Percentiles rank a stretch among this genome's conserved stretches.
phyloP scores from a whole-genome alignment of 2,329 filamentous ascomycete species.

The Penicillium psychrosexuale region DNA sequence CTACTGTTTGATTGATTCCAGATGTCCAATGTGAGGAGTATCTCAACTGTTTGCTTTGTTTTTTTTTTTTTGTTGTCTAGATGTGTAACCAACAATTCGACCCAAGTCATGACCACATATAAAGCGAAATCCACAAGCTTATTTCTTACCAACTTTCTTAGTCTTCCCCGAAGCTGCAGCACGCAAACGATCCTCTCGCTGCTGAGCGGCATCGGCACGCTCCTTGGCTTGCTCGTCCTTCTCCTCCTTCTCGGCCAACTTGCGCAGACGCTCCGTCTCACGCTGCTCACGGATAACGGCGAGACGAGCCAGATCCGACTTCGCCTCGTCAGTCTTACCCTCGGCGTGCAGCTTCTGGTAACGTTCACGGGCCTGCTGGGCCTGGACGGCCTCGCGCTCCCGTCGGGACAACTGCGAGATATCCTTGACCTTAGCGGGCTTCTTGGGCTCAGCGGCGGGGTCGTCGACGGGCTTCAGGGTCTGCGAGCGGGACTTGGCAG shows the following conservation, averaged over 20 bases:
- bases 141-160: slow-evolving; percentile 32
- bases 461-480: slow-evolving; percentile 62
- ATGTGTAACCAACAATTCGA: neutral
- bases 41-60: neutral
- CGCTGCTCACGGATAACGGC: slow-evolving; percentile 80
- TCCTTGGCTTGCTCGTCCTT: slow-evolving; percentile 41
- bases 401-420: slow-evolving; percentile 60
- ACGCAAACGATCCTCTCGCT: slow-evolving; percentile 42
- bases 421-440: slow-evolving; percentile 43
- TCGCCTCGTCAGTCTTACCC: slow-evolving; percentile 95
- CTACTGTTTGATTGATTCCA: slow-evolving; percentile 1
- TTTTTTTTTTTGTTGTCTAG: neutral
- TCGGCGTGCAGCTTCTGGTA: slow-evolving; percentile 90
- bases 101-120: slow-evolving; percentile 2
- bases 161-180: slow-evolving; percentile 39
- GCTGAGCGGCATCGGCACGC: slow-evolving; percentile 32
- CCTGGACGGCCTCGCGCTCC: slow-evolving; percentile 77
- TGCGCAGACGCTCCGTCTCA: slow-evolving; percentile 75
- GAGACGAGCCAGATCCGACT: slow-evolving; percentile 80
- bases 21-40: neutral
- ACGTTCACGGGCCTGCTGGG: slow-evolving; percentile 80
- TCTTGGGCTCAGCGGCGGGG: slow-evolving; percentile 50
- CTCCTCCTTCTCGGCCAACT: slow-evolving; percentile 68
- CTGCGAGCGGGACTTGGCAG: slow-evolving; percentile 64
- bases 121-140: neutral